Conservation (phyloP, 192 early-diverging fungal species). For the Backusella liffmaniae region DNA sequence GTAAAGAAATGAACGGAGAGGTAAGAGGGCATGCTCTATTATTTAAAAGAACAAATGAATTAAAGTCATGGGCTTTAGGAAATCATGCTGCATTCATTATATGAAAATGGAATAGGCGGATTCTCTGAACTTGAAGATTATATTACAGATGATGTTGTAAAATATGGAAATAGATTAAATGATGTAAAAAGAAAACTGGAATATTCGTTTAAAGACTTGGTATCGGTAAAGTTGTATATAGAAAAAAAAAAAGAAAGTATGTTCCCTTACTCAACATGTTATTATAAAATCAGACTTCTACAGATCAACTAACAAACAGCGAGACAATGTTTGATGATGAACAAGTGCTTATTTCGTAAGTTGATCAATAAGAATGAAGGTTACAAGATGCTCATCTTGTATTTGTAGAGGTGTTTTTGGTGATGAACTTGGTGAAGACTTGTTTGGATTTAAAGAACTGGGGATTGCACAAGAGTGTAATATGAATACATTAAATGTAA, state of each 20-base stretch:
- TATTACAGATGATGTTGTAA: conserved; percentile 75
- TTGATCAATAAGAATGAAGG: background rate
- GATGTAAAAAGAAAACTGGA: conserved; percentile 79
- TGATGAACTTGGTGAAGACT: conserved; percentile 77
- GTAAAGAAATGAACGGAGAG: conserved; percentile 69
- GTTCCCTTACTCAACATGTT: background rate
- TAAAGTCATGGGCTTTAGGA: conserved; percentile 38
- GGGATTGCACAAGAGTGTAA: conserved; percentile 77
- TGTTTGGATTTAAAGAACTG: conserved; percentile 89
- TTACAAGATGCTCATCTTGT: background rate
- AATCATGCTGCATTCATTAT: conserved; percentile 77
- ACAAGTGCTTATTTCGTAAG: conserved; percentile 36
- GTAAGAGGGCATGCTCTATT: conserved; percentile 34
- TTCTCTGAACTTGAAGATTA: conserved; percentile 74
- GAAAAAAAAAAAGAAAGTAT: no score
- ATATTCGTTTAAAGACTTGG: conserved; percentile 67
- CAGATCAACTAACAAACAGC: background rate
- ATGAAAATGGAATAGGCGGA: conserved; percentile 77
- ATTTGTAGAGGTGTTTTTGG: conserved; percentile 60
- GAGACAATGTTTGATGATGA: conserved; percentile 32
- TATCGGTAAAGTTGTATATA: conserved; percentile 37
- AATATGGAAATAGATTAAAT: conserved; percentile 65
- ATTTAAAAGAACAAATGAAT: background rate
- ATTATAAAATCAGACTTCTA: conserved; percentile 5
- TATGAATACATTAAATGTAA: conserved; percentile 44